Evolutionary conservation across 192 early-diverging fungal species (phyloP).

Genomic region (Mortierella hygrophila): DNA sequence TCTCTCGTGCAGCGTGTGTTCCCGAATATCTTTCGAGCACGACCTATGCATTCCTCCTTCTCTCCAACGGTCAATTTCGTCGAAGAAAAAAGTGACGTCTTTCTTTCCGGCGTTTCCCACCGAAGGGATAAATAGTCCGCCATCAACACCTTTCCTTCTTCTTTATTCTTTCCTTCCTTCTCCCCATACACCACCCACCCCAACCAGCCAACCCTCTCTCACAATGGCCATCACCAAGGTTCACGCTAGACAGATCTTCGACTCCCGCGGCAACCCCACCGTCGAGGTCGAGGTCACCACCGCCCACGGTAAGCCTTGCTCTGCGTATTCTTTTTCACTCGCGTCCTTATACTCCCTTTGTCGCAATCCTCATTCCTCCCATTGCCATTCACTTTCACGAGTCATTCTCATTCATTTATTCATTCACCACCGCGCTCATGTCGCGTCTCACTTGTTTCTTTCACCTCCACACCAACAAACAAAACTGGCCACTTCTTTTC

Average conservation of each 20-base stretch:
- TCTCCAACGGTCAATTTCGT: neutral
- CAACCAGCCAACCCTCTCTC: neutral
- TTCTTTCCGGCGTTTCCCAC: neutral
- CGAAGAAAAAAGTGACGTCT: slow-evolving; percentile 8
- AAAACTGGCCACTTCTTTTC: neutral
- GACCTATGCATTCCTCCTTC: neutral
- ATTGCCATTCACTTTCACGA: neutral
- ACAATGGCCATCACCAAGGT: slow-evolving; percentile 80
- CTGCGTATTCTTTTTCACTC: neutral
- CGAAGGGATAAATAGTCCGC: neutral
- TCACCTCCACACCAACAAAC: neutral
- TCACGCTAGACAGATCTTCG: slow-evolving; percentile 97
- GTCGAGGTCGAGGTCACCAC: slow-evolving; percentile 98
- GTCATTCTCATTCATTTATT: neutral
- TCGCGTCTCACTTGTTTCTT: neutral
- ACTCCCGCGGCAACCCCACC: slow-evolving; percentile 99
- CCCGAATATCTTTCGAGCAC: too few relatives aligned
- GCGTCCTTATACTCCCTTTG: neutral
- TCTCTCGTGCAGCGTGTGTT: too few relatives aligned
- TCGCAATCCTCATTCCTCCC: neutral
- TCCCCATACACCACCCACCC: slow-evolving; percentile 3
- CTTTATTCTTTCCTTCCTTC: slow-evolving; percentile 9
- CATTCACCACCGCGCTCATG: neutral
- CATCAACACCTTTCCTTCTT: neutral
- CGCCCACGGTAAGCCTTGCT: slow-evolving; percentile 74